Conservation (phyloP, 2,329 filamentous ascomycete species). For the Teratosphaeria epicoccoides region DNA sequence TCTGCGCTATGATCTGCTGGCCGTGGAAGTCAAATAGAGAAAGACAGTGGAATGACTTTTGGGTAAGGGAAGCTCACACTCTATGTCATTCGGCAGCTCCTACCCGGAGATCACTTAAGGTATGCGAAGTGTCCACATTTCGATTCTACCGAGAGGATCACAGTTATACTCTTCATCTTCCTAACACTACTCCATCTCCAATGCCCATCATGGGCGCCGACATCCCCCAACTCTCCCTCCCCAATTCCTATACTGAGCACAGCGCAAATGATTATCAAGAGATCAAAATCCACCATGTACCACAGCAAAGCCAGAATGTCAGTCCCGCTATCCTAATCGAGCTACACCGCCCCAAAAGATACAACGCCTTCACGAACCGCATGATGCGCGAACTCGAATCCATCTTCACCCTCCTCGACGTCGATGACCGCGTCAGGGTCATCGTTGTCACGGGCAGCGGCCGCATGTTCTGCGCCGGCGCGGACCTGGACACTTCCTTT, state of each 20-base stretch:
- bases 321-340: conserved; percentile 54
- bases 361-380: conserved; percentile 58
- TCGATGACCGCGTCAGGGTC: conserved; percentile 45
- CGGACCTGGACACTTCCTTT: conserved; percentile 46
- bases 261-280: conserved; percentile 11
- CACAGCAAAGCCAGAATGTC: conserved; percentile 38
- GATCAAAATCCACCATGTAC: conserved; percentile 34
- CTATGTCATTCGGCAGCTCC: background rate
- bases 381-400: conserved; percentile 53
- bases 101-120: too few relatives aligned
- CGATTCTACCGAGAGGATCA: too few relatives aligned
- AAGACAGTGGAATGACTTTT: too few relatives aligned
- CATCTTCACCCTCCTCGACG: conserved; percentile 42
- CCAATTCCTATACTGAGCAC: conserved; percentile 30
- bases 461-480: conserved; percentile 45
- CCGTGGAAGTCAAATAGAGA: too few relatives aligned
- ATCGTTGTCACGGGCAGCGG: conserved; percentile 46
- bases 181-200: background rate
- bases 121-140: too few relatives aligned
- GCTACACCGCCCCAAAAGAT: conserved; percentile 52
- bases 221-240: conserved; percentile 11
- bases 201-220: conserved; percentile 4
- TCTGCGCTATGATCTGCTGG: too few relatives aligned
- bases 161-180: background rate
- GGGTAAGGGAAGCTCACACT: background rate